Percentiles rank a stretch among this genome's conserved stretches.
Conservation (phyloP, 306 rosid genomes). For the Corylus avellana region DNA sequence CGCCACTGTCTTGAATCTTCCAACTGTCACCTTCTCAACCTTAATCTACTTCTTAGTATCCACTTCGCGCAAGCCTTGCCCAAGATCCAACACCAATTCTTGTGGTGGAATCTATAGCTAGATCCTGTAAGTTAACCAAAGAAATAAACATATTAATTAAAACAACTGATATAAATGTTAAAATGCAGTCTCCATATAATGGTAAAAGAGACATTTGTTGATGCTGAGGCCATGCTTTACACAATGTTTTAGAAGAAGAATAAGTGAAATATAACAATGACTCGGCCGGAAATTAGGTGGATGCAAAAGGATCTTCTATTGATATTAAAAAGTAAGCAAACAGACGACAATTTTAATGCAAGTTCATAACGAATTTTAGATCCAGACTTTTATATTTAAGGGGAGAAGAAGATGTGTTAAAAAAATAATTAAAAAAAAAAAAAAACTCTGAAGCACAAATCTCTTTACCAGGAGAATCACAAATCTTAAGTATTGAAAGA, state of each 20-base stretch:
- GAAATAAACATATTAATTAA: slow-evolving; percentile 7
- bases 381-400: background rate
- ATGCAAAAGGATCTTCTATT: background rate
- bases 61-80: slow-evolving; percentile 88
- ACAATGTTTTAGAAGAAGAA: background rate
- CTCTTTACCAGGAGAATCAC: too few species aligned
- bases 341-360: background rate
- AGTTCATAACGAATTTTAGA: background rate
- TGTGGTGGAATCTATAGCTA: slow-evolving; percentile 90
- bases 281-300: background rate
- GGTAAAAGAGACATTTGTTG: background rate
- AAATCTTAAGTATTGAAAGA: background rate
- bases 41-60: slow-evolving; percentile 90
- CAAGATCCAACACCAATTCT: slow-evolving; percentile 84
- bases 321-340: background rate
- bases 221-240: background rate
- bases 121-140: slow-evolving; percentile 54
- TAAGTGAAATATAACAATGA: background rate
- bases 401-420: background rate
- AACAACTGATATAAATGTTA: slow-evolving; percentile 8
- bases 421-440: background rate
- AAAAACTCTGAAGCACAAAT: background rate
- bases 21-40: slow-evolving; percentile 89
- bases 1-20: slow-evolving; percentile 57
- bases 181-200: slow-evolving; percentile 4